phyloP scores from a whole-genome alignment of 768 basidiomycete species.

The Naganishia friedmannii region DNA sequence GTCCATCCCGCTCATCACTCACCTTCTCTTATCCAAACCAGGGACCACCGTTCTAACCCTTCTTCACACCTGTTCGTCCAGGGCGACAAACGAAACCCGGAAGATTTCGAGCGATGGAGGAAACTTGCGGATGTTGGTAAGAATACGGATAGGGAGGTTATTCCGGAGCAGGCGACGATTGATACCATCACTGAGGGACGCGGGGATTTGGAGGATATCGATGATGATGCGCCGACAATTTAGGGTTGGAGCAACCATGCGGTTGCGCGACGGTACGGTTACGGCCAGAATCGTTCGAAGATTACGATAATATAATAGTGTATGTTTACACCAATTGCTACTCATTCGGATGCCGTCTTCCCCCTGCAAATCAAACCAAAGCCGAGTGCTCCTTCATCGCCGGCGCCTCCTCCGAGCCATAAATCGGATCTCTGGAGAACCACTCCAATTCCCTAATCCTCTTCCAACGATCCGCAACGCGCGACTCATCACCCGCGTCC shows the following conservation, averaged over 20 bases:
- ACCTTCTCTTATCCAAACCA: not conserved
- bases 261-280: too few relatives aligned
- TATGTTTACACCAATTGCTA: too few relatives aligned
- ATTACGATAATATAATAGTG: too few relatives aligned
- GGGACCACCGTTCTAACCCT: not conserved
- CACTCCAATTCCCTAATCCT: constrained; percentile 43
- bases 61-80: not conserved
- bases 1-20: not conserved
- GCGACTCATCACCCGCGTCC: not conserved
- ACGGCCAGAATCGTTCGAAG: too few relatives aligned
- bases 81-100: constrained; percentile 36
- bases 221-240: constrained; percentile 26
- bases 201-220: constrained; percentile 31
- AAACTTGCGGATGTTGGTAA: constrained; percentile 32
- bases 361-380: not conserved
- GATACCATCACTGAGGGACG: constrained; percentile 28
- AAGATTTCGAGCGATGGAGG: constrained; percentile 33
- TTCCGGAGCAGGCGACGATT: constrained; percentile 32
- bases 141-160: constrained; percentile 22
- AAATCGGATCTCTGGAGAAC: constrained; percentile 55
- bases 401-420: constrained; percentile 41
- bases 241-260: not conserved
- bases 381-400: not conserved
- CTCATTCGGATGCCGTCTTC: too few relatives aligned
- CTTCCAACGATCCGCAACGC: not conserved